Evolutionary conservation across 352 stramenopile species (phyloP).

Genomic region (Phytophthora brassicae): DNA sequence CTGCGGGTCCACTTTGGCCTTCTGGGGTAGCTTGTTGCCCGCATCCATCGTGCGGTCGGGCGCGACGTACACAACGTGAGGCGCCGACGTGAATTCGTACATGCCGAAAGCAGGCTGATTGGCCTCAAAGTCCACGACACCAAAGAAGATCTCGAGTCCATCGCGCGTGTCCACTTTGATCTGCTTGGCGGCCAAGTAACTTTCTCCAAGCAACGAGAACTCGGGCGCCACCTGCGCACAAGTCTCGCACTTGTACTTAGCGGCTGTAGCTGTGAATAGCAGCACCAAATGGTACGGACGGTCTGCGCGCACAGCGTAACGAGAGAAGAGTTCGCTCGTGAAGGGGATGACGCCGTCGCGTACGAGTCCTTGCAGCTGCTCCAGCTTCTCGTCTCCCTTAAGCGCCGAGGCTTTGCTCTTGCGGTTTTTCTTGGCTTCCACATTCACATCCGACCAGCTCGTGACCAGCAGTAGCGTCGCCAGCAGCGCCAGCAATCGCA

Average conservation of each 20-base stretch:
- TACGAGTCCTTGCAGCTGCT: slow-evolving; percentile 46
- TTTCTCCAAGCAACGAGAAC: slow-evolving; percentile 64
- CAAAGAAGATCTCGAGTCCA: slow-evolving; percentile 77
- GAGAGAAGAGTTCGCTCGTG: slow-evolving; percentile 52
- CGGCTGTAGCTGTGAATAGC: slow-evolving; percentile 71
- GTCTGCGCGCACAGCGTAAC: slow-evolving; percentile 61
- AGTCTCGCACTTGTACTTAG: slow-evolving; percentile 78
- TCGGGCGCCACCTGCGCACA: slow-evolving; percentile 75
- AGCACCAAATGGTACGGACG: slow-evolving; percentile 82
- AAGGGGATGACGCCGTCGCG: slow-evolving; percentile 68
- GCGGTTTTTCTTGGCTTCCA: slow-evolving; percentile 48
- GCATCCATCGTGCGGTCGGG: slow-evolving; percentile 60
- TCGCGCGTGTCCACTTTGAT: slow-evolving; percentile 75
- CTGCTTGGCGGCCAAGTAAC: slow-evolving; percentile 65
- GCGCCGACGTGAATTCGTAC: slow-evolving; percentile 79
- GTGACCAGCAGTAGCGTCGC: slow-evolving; percentile 45
- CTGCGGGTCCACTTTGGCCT: slow-evolving; percentile 49
- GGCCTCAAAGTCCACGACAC: slow-evolving; percentile 71
- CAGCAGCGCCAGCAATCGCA: slow-evolving; percentile 27
- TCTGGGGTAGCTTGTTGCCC: slow-evolving; percentile 49
- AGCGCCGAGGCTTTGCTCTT: slow-evolving; percentile 29
- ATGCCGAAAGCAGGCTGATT: slow-evolving; percentile 72
- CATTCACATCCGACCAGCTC: slow-evolving; percentile 21
- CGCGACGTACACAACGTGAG: slow-evolving; percentile 73
- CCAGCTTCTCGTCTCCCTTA: slow-evolving; percentile 66